These are phyloP conservation scores for Dipteronia dyeriana DNA, from an alignment of 345 rosid species.

Conservation along the genomic window DNA sequence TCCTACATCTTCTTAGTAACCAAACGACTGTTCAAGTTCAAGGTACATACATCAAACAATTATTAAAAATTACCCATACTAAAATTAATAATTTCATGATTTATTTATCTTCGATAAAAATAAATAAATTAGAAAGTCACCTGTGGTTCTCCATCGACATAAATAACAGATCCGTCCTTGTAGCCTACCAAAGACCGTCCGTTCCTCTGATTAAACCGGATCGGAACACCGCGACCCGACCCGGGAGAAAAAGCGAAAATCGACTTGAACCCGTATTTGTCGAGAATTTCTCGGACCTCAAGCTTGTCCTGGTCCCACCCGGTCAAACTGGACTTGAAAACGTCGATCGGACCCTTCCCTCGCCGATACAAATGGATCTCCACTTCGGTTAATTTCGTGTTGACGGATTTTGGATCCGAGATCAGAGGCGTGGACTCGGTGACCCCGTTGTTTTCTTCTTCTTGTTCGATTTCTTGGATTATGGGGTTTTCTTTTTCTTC, in stretches of 20 bases:
- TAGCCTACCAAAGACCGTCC: conserved; percentile 77
- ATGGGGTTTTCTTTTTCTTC: conserved; percentile 24
- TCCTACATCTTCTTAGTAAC: background rate
- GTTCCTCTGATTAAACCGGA: conserved; percentile 72
- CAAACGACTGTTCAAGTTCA: background rate
- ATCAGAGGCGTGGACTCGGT: conserved; percentile 7
- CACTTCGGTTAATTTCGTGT: conserved; percentile 63
- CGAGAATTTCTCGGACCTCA: conserved; percentile 74
- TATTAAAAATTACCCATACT: background rate
- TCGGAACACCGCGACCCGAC: conserved; percentile 75
- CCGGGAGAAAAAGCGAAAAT: conserved; percentile 68
- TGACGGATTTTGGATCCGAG: conserved; percentile 30
- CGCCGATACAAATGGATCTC: conserved; percentile 73
- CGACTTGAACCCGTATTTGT: conserved; percentile 72
- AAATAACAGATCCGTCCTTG: conserved; percentile 66
- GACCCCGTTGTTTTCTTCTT: conserved; percentile 24
- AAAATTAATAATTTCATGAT: background rate
- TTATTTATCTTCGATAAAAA: background rate
- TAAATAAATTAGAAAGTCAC: conserved; percentile 30
- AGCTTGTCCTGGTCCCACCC: conserved; percentile 94
- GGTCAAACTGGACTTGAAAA: conserved; percentile 66
- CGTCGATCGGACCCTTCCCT: conserved; percentile 88
- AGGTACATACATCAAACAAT: background rate
- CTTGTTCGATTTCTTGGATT: conserved; percentile 63
- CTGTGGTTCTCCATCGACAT: conserved; percentile 90